phyloP scores from a whole-genome alignment of 371 early-diverging fungal genomes.

The Nematocida sp. region DNA sequence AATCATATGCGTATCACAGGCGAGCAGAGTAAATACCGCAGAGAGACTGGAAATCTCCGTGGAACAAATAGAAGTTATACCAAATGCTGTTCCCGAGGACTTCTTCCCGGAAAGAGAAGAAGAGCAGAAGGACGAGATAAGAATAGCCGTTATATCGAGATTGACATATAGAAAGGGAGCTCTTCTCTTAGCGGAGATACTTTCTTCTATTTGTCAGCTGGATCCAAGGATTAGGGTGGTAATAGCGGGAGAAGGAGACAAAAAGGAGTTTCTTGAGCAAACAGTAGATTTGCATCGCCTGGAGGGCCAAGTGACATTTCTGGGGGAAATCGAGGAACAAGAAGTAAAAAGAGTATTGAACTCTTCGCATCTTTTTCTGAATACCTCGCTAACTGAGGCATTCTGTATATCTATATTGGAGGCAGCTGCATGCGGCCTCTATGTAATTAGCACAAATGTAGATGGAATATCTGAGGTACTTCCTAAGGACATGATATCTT shows the following conservation, averaged over 20 bases:
- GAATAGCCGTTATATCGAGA: slow-evolving; percentile 77
- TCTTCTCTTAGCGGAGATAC: slow-evolving; percentile 79
- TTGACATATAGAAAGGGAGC: slow-evolving; percentile 91
- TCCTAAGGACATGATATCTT: slow-evolving; percentile 84
- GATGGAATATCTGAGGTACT: slow-evolving; percentile 96
- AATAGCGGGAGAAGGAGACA: slow-evolving; percentile 93
- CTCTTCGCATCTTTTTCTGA: slow-evolving; percentile 90
- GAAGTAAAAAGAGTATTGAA: slow-evolving; percentile 77
- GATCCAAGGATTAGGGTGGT: slow-evolving; percentile 78
- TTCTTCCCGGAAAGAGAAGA: slow-evolving; percentile 28
- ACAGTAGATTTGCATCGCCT: slow-evolving; percentile 84
- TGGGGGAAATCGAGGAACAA: slow-evolving; percentile 79
- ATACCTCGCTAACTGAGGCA: slow-evolving; percentile 94
- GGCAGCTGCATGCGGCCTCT: slow-evolving; percentile 82
- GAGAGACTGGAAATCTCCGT: slow-evolving; percentile 81
- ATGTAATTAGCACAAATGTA: slow-evolving; percentile 91
- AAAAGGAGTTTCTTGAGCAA: slow-evolving; percentile 86
- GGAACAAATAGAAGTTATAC: slow-evolving; percentile 85
- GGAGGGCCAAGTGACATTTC: slow-evolving; percentile 80
- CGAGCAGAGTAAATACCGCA: slow-evolving; percentile 92
- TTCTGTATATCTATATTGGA: slow-evolving; percentile 98
- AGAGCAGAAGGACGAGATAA: slow-evolving; percentile 15
- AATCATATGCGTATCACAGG: slow-evolving; percentile 93
- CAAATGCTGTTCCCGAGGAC: slow-evolving; percentile 77
- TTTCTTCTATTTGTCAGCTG: slow-evolving; percentile 82